Percentiles rank a stretch among this genome's conserved stretches.
These are phyloP conservation scores for Vachellia pachyceras DNA, from an alignment of 306 rosid species.

Conservation along the genomic window DNA sequence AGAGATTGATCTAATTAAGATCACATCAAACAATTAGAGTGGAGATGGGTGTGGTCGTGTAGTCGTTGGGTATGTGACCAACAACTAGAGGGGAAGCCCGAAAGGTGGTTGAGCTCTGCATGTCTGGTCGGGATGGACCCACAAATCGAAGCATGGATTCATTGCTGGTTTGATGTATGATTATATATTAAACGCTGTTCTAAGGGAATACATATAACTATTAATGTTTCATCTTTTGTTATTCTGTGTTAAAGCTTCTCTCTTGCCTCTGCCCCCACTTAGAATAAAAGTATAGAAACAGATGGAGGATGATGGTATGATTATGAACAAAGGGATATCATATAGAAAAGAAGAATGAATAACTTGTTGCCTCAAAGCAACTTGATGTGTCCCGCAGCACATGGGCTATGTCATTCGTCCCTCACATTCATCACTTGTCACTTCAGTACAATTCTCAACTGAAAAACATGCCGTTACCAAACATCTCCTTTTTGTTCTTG, in stretches of 20 bases:
- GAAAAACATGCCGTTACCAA: neutral
- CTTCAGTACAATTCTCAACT: neutral
- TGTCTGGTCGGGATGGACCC: slow-evolving; percentile 76
- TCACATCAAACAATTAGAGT: slow-evolving; percentile 53
- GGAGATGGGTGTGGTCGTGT: slow-evolving; percentile 48
- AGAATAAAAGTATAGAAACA: neutral
- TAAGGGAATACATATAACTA: slow-evolving; percentile 44
- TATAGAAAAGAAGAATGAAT: neutral
- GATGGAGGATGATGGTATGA: neutral
- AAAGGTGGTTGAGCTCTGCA: slow-evolving; percentile 53
- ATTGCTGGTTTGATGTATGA: slow-evolving; percentile 67
- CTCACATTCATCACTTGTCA: slow-evolving; percentile 5
- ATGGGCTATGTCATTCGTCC: neutral
- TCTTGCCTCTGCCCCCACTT: slow-evolving; percentile 51
- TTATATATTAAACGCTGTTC: slow-evolving; percentile 46
- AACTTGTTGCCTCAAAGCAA: neutral
- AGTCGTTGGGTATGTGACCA: slow-evolving; percentile 76
- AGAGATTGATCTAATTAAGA: slow-evolving; percentile 39
- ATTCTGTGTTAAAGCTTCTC: slow-evolving; percentile 40
- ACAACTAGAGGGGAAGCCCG: slow-evolving; percentile 53
- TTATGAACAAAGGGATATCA: neutral
- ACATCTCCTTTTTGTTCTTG: neutral
- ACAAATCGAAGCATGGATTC: slow-evolving; percentile 90
- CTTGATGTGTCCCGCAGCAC: neutral
- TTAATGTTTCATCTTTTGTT: slow-evolving; percentile 35